phyloP scores from a whole-genome alignment of 768 basidiomycete species.

The Mycena galericulata region DNA sequence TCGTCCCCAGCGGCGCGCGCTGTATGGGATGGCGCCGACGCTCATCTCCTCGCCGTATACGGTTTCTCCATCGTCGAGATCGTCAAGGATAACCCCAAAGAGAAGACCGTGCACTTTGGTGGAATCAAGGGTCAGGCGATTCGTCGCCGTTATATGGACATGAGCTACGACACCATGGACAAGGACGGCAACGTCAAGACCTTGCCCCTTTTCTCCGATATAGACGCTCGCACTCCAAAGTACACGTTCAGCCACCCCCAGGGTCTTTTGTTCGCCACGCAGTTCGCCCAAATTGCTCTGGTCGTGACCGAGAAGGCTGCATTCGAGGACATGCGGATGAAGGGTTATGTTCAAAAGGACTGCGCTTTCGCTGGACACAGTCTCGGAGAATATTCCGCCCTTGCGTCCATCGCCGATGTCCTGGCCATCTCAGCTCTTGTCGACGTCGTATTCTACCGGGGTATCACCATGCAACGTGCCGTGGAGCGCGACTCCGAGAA shows the following conservation, averaged over 20 bases:
- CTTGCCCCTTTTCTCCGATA: slow-evolving; percentile 95
- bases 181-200: slow-evolving; percentile 97
- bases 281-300: slow-evolving; percentile 98
- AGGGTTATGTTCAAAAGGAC: slow-evolving; percentile 92
- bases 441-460: slow-evolving; percentile 99
- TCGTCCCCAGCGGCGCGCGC: slow-evolving; percentile 93
- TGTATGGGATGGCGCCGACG: slow-evolving; percentile 97
- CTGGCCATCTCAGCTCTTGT: slow-evolving; percentile 94
- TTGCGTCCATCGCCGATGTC: slow-evolving; percentile 97
- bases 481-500: slow-evolving; percentile 95
- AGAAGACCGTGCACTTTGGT: slow-evolving; percentile 98
- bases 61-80: slow-evolving; percentile 99
- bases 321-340: slow-evolving; percentile 97
- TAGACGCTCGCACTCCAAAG: slow-evolving; percentile 92
- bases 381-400: slow-evolving; percentile 97
- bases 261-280: slow-evolving; percentile 96
- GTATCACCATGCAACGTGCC: slow-evolving; percentile 99
- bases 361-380: slow-evolving; percentile 99
- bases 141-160: slow-evolving; percentile 99
- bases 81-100: slow-evolving; percentile 98
- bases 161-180: slow-evolving; percentile 98
- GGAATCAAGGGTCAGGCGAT: slow-evolving; percentile 99
- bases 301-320: slow-evolving; percentile 99
- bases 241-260: slow-evolving; percentile 99
- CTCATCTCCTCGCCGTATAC: slow-evolving; percentile 92